Evolutionary conservation across 164 flowering plant genomes (phyloP).

Genomic region (Piper longum): DNA sequence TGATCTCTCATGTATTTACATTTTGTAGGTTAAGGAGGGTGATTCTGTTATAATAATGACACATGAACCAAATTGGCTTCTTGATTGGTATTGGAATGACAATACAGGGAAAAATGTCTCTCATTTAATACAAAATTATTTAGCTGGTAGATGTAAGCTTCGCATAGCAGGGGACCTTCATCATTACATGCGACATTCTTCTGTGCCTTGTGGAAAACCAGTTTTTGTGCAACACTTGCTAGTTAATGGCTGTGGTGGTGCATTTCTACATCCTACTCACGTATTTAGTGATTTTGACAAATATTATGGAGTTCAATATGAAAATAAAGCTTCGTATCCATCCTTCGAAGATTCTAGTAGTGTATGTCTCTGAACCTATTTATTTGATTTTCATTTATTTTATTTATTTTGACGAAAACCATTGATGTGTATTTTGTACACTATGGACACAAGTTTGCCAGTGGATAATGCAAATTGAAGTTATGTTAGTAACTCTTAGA

Average conservation of each 20-base stretch:
- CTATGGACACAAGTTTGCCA: background rate
- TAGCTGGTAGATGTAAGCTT: conserved; percentile 89
- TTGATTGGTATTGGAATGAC: conserved; percentile 93
- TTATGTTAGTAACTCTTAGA: too few species aligned
- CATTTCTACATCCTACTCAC: conserved; percentile 98
- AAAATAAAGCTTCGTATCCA: conserved; percentile 85
- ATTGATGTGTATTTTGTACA: too few species aligned
- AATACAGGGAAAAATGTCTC: conserved; percentile 72
- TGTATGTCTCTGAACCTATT: conserved; percentile 24
- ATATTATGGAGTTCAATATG: conserved; percentile 49
- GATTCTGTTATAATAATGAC: conserved; percentile 93
- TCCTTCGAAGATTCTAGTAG: conserved; percentile 94
- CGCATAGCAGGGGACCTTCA: conserved; percentile 96
- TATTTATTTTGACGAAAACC: background rate
- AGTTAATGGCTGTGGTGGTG: conserved; percentile 99
- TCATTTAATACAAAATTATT: conserved; percentile 61
- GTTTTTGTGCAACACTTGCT: conserved; percentile 79
- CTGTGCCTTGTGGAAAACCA: conserved; percentile 55
- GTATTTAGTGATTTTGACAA: conserved; percentile 65
- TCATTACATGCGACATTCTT: conserved; percentile 96
- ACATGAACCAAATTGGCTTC: conserved; percentile 97
- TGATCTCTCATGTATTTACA: background rate
- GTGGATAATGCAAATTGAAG: background rate
- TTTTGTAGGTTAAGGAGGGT: conserved; percentile 54
- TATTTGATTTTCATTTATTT: background rate